Percentiles rank a stretch among this genome's conserved stretches.
phyloP scores from a whole-genome alignment of 108 stramenopile genomes.

The Cyclotella kingstonii region DNA sequence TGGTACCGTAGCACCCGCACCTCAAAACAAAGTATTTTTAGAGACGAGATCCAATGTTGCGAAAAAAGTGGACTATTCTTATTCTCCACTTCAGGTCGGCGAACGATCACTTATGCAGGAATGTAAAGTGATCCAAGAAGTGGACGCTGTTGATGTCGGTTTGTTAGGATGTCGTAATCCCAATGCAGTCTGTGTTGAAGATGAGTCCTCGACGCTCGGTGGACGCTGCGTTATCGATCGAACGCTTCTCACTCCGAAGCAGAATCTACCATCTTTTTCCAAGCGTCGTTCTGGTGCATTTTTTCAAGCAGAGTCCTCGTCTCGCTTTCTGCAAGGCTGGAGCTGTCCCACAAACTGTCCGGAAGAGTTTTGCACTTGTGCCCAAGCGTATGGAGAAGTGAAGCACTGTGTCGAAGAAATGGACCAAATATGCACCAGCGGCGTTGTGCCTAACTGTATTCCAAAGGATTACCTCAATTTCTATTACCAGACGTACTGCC shows the following conservation, averaged over 20 bases:
- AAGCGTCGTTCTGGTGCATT: conserved; percentile 5
- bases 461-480: conserved; percentile 14
- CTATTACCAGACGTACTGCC: conserved; percentile 36
- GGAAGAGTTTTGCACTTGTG: conserved; percentile 40
- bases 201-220: conserved; percentile 21
- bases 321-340: conserved; percentile 28
- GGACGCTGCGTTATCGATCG: conserved; percentile 19
- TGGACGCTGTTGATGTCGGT: conserved; percentile 7
- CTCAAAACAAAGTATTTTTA: too few species aligned
- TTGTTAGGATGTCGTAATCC: conserved; percentile 18
- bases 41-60: not conserved
- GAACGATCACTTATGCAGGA: not conserved
- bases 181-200: conserved; percentile 8
- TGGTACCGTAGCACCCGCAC: not conserved
- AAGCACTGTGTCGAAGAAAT: conserved; percentile 23
- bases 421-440: conserved; percentile 12
- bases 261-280: conserved; percentile 7
- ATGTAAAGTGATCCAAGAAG: conserved; percentile 6
- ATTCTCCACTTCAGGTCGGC: not conserved
- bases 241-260: conserved; percentile 1
- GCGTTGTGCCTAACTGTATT: conserved; percentile 17
- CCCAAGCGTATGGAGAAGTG: conserved; percentile 11
- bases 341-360: conserved; percentile 36
- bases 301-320: not conserved
- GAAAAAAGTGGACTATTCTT: not conserved